Evolutionary conservation across 169 alveolate genomes (phyloP).

Genomic region (Eimeria necatrix): DNA sequence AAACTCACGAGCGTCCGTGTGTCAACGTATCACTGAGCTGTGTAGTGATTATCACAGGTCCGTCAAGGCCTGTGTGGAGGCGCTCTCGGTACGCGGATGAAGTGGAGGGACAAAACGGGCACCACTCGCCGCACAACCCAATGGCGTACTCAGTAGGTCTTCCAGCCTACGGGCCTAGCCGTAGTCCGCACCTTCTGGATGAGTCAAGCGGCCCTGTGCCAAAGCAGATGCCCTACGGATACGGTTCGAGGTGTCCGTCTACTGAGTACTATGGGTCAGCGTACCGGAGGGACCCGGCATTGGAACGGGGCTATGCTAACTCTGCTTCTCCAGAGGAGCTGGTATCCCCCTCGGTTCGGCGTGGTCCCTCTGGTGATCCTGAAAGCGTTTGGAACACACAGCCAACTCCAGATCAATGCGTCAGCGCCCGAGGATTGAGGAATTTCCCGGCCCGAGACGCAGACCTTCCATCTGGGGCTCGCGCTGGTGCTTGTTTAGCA

Average conservation of each 20-base stretch:
- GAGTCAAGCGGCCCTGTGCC: slow-evolving; percentile 48
- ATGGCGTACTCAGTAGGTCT: slow-evolving; percentile 38
- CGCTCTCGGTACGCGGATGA: slow-evolving; percentile 62
- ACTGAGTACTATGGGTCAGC: slow-evolving; percentile 56
- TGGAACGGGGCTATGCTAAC: slow-evolving; percentile 35
- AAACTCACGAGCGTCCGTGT: too few species aligned
- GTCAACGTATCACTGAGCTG: background rate
- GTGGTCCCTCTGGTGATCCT: slow-evolving; percentile 8
- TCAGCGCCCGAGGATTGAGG: background rate
- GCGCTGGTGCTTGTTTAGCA: slow-evolving; percentile 22
- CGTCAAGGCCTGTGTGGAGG: slow-evolving; percentile 57
- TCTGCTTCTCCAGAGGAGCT: slow-evolving; percentile 10
- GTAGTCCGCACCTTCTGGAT: slow-evolving; percentile 19
- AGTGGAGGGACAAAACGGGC: slow-evolving; percentile 51
- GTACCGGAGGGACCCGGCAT: slow-evolving; percentile 45
- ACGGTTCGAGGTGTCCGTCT: slow-evolving; percentile 56
- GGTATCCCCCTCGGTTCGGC: slow-evolving; percentile 38
- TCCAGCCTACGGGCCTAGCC: slow-evolving; percentile 46
- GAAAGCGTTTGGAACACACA: slow-evolving; percentile 55
- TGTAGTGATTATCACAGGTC: slow-evolving; percentile 48
- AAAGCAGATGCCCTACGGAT: slow-evolving; percentile 61
- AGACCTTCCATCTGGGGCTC: slow-evolving; percentile 7
- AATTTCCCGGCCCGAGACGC: slow-evolving; percentile 46
- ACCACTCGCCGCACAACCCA: slow-evolving; percentile 55
- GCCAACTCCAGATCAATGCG: slow-evolving; percentile 48